phyloP scores from a whole-genome alignment of 768 basidiomycete species.

The Termitomyces titanicus region DNA sequence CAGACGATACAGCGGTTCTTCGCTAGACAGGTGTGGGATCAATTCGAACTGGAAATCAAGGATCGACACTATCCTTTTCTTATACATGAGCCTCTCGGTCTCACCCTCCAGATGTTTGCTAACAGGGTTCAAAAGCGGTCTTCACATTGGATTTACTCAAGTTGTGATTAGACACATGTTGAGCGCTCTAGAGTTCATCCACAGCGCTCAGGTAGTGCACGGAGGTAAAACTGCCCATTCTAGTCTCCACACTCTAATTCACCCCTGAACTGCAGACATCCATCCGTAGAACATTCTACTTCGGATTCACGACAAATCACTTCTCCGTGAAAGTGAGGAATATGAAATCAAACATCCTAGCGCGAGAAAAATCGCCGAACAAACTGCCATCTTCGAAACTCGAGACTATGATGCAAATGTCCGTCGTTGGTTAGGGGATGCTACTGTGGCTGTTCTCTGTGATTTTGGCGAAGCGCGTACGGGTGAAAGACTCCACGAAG shows the following conservation, averaged over 20 bases:
- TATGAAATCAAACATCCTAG: background rate
- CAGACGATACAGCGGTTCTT: background rate
- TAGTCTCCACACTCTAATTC: background rate
- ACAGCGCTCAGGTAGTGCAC: background rate
- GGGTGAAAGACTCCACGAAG: background rate
- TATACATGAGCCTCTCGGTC: background rate
- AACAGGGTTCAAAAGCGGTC: background rate
- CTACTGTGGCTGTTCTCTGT: background rate
- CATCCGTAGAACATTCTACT: background rate
- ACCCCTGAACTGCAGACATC: background rate
- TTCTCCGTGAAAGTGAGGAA: background rate
- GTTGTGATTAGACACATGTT: background rate
- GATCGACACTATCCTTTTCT: background rate
- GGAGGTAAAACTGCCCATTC: background rate
- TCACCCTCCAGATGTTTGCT: background rate
- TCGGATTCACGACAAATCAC: background rate
- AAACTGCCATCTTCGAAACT: background rate
- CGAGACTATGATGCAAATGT: background rate
- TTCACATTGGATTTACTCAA: background rate
- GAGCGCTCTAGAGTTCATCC: background rate
- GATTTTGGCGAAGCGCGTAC: conserved; percentile 1
- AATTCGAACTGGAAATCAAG: background rate
- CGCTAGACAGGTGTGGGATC: background rate
- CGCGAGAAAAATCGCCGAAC: background rate
- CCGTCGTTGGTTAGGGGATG: background rate